Evolutionary conservation across 257 asterid species (phyloP), one percentile per base, ranked within the genome.

Genomic region (Primulina eburnea): DNA sequence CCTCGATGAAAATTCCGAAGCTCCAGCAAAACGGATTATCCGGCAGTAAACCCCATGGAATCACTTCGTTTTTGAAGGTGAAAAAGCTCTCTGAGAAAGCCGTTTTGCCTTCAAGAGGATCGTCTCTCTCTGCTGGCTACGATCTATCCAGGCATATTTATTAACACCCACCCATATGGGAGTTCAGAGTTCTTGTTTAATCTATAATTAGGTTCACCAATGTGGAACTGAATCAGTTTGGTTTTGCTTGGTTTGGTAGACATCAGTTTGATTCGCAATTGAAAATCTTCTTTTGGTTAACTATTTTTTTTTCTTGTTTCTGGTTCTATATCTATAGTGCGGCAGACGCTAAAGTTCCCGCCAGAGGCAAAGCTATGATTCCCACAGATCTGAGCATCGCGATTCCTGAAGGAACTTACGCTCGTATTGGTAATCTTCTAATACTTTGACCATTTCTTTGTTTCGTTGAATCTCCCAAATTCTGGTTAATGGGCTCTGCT

Each of bases 371-470:
- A 75, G 96, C 96, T 2, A 62, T 92, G 74, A 56, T 92, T 12
- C 89, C 97, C 24, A 90, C 95, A 11, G 97, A 88, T 87, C 86
- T 92, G 34, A 87, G 92, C 79, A 77, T 92, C 5, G 95, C 97
- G 29, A 80, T 92, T 32, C 90, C 95, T 0, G 77, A 82, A 64
- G 97, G 95, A 78, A 90, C 97, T 52, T 92, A 92, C 32, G 98
- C 95, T 50, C 93, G 98, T 0, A 71, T 92, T 5, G 95, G 95
- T 91, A 83, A 75, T 53, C 20, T 50, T 63, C 8, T 2, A 8
- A 12, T 18, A 29, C 67, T 80, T 62, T 80, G 79, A 1, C 82
- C 86, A 12, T 40, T 71, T 53, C 65, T 59, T 68, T 82, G 74
- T 86, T 84, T 32, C 67, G 82, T 7, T 68, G 81, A 65, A 85